Conservation (phyloP, 306 rosid species). For the Cicer judaicum region DNA sequence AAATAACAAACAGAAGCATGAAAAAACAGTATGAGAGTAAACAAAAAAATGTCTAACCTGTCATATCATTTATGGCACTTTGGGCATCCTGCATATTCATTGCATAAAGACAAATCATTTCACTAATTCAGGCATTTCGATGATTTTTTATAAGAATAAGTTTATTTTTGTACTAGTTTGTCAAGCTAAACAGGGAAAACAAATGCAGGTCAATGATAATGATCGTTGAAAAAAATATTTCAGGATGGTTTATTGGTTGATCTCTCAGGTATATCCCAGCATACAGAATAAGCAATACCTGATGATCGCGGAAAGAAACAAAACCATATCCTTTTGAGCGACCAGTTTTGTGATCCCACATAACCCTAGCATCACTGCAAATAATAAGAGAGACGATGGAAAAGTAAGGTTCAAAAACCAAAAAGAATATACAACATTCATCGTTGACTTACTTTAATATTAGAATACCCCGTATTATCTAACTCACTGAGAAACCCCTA, state of each 20-base stretch:
- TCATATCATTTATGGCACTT: constrained; percentile 69
- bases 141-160: constrained; percentile 11
- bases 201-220: not conserved
- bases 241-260: constrained; percentile 11
- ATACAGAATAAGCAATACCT: constrained; percentile 55
- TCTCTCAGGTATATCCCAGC: constrained; percentile 30
- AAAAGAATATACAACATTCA: too few species aligned
- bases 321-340: constrained; percentile 73
- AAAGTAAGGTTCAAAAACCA: constrained; percentile 46
- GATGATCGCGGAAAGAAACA: constrained; percentile 71
- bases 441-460: too few species aligned
- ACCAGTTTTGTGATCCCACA: constrained; percentile 79
- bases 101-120: constrained; percentile 44
- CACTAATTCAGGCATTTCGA: constrained; percentile 15
- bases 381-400: constrained; percentile 35
- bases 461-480: too few species aligned
- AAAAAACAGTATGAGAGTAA: constrained; percentile 5
- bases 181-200: constrained; percentile 27
- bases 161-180: constrained; percentile 14
- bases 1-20: constrained; percentile 8
- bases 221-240: not conserved
- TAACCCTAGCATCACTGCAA: constrained; percentile 69
- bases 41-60: constrained; percentile 54
- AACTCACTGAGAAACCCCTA: constrained; percentile 20
- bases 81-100: constrained; percentile 65